A percentile compares a stretch with the other conserved stretches of the same genome.
Conservation (phyloP, 495 filamentous ascomycete species). For the Poronia punctata region DNA sequence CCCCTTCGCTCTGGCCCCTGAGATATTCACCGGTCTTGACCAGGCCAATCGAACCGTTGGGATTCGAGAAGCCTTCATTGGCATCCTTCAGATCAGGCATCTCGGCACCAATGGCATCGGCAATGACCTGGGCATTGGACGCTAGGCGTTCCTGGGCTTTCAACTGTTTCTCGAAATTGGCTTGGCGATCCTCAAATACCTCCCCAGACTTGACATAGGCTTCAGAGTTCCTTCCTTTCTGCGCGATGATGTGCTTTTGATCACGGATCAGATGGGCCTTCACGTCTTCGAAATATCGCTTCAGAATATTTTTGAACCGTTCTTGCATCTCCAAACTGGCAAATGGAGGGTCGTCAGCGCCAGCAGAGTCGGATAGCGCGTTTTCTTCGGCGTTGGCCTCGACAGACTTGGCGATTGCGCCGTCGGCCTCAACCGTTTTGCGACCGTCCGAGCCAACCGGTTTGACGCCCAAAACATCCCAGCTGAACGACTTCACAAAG, state of each 20-base stretch:
- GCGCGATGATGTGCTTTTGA: conserved; percentile 73
- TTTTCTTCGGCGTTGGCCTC: conserved; percentile 41
- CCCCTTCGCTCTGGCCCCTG: conserved; percentile 78
- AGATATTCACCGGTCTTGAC: conserved; percentile 92
- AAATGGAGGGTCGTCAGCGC: conserved; percentile 60
- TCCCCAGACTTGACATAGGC: conserved; percentile 98
- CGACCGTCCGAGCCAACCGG: conserved; percentile 61
- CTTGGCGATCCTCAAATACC: conserved; percentile 95
- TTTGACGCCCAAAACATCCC: conserved; percentile 86
- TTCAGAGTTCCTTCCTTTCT: conserved; percentile 91
- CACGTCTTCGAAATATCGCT: conserved; percentile 88
- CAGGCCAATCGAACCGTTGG: conserved; percentile 78
- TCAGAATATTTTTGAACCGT: conserved; percentile 81
- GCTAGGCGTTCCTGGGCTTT: conserved; percentile 89
- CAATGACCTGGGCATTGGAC: conserved; percentile 82
- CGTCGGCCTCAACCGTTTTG: conserved; percentile 81
- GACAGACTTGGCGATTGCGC: conserved; percentile 49
- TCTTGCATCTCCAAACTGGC: conserved; percentile 68
- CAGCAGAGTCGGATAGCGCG: conserved; percentile 32
- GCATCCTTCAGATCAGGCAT: conserved; percentile 91
- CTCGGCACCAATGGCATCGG: conserved; percentile 80
- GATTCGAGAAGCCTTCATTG: conserved; percentile 54
- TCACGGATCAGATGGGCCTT: conserved; percentile 82
- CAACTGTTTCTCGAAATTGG: conserved; percentile 86
- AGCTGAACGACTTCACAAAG: conserved; percentile 93